Evolutionary conservation across 345 rosid species (phyloP), one percentile per base, ranked within the genome.

Genomic region (Pugionium cornutum): DNA sequence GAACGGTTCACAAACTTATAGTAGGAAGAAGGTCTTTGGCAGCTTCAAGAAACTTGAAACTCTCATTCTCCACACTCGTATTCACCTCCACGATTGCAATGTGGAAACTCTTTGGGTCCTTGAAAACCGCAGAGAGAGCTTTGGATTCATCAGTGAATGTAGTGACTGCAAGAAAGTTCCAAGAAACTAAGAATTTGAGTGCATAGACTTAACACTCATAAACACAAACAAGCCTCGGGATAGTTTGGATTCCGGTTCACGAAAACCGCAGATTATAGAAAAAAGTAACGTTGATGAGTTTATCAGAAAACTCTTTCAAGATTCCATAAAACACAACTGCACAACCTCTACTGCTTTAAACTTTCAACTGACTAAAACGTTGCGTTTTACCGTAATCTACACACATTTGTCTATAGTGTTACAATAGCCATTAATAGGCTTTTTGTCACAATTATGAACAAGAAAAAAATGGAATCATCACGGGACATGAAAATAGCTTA

Each of bases 11-110:
- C 72, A 30, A 68, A 83, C 97, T 74, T 82, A 94, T 82, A 50
- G 89, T 85, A 26, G 89, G 92, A 42, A 96, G 99, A 32, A 89
- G 86, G 76, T 86, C 84, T 85, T 83, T 90, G 1, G 81, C 90
- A 65, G 78, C 67, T 82, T 90, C 88, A 6, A 94, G 91, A 82
- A 90, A 94, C 87, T 79, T 78, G 80, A 85, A 83, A 67, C 78
- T 79, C 68, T 81, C 83, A 58, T 73, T 54, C 54, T 69, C 77
- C 6, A 68, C 69, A 65, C 76, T 75, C 10, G 73, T 32, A 56
- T 49, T 81, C 69, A 84, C 91, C 99, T 86, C 97, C 1, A 89
- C 86, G 46, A 94, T 82, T 44, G 99, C 99, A 68, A 83, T 76
- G 66, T 94, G 97, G 75, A 85, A 94, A 78, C 77, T 79, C 74